Conservation (phyloP, 2,329 filamentous ascomycete species). For the Fusarium pseudocircinatum region DNA sequence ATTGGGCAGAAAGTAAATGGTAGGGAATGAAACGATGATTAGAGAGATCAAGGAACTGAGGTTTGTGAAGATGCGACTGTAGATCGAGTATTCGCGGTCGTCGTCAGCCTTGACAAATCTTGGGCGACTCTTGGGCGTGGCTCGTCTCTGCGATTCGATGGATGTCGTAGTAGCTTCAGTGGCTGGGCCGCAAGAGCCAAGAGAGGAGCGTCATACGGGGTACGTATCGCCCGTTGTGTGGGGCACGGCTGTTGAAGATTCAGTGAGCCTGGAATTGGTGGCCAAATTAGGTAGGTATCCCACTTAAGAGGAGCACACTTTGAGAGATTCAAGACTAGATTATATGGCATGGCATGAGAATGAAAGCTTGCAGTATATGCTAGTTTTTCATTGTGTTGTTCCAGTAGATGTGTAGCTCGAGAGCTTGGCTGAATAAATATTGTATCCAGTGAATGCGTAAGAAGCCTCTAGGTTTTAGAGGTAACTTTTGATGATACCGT, state of each 20-base stretch:
- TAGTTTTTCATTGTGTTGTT: not conserved
- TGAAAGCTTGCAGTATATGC: too few relatives aligned
- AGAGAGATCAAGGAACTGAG: not conserved
- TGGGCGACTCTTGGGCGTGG: constrained; percentile 32
- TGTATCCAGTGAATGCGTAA: not conserved
- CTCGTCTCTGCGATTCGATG: constrained; percentile 34
- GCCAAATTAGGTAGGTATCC: not conserved
- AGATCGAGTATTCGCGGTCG: constrained; percentile 27
- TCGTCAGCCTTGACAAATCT: constrained; percentile 44
- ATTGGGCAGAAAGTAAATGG: not conserved
- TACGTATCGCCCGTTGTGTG: constrained; percentile 36
- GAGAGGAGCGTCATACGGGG: constrained; percentile 39
- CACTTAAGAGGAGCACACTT: not conserved
- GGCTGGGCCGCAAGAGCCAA: constrained; percentile 32
- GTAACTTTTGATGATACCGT: not conserved
- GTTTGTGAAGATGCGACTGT: not conserved
- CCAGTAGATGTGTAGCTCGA: not conserved
- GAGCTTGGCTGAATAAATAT: not conserved
- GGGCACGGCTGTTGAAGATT: constrained; percentile 5
- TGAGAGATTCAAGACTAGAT: not conserved
- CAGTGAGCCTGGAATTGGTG: not conserved
- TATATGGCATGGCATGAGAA: not conserved
- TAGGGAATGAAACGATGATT: not conserved
- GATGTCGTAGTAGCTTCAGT: constrained; percentile 33
- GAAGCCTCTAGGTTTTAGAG: not conserved